A percentile compares a stretch with the other conserved stretches of the same genome.
These are phyloP conservation scores for Epichloe festucae DNA, from an alignment of 2,329 filamentous ascomycete species.

Conservation along the genomic window DNA sequence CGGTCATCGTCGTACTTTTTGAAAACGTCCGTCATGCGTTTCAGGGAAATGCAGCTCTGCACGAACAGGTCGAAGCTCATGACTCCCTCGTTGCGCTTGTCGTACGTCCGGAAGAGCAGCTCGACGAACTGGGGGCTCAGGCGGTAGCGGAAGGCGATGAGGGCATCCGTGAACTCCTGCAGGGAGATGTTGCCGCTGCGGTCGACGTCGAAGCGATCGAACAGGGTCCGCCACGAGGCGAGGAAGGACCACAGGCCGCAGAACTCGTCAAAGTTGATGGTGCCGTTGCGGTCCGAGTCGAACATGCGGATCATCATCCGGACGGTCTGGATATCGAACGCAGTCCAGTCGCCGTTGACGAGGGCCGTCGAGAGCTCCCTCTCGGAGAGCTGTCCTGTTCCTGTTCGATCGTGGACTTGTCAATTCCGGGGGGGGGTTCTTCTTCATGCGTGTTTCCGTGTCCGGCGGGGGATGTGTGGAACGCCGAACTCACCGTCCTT, in stretches of 20 bases:
- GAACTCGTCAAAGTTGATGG: constrained; percentile 91
- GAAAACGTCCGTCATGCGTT: constrained; percentile 98
- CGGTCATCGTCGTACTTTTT: constrained; percentile 97
- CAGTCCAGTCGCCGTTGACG: constrained; percentile 91
- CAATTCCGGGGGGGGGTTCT: neutral
- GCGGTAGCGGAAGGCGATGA: constrained; percentile 87
- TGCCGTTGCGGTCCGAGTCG: constrained; percentile 77
- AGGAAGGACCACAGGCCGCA: constrained; percentile 94
- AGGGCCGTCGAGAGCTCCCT: constrained; percentile 77
- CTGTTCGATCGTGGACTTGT: constrained; percentile 22
- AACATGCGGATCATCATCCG: constrained; percentile 99
- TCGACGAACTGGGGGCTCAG: constrained; percentile 74
- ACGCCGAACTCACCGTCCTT: constrained; percentile 48
- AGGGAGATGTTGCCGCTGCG: constrained; percentile 75
- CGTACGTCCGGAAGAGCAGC: constrained; percentile 78
- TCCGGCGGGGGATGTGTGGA: too few species aligned
- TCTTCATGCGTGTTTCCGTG: neutral
- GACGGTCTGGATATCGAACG: constrained; percentile 88
- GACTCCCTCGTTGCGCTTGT: constrained; percentile 56
- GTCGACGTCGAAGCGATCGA: constrained; percentile 90
- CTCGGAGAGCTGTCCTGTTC: constrained; percentile 72
- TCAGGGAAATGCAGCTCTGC: constrained; percentile 90
- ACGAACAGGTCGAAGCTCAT: constrained; percentile 96
- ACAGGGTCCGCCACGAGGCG: constrained; percentile 83
- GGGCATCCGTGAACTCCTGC: constrained; percentile 76